Percentiles rank a stretch among this genome's conserved stretches.
Conservation (phyloP, 345 rosid species). For the Heritiera fomes region DNA sequence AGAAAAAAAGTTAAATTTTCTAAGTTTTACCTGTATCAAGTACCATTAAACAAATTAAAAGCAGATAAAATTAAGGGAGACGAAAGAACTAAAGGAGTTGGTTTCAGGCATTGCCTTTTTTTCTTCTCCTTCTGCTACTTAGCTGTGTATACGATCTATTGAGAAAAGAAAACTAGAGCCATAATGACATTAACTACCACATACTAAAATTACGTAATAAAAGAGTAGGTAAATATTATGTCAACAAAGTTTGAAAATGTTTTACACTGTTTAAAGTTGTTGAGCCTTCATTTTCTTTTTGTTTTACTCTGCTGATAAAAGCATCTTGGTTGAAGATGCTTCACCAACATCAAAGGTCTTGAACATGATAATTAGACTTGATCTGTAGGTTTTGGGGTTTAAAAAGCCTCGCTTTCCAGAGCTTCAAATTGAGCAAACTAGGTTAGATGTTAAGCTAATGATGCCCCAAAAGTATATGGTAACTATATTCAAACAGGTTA, state of each 20-base stretch:
- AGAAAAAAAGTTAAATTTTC: not conserved
- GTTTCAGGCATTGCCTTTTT: not conserved
- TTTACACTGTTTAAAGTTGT: not conserved
- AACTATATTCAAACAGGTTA: not conserved
- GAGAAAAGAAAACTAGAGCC: not conserved
- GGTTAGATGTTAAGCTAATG: not conserved
- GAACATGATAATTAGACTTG: conserved; percentile 1
- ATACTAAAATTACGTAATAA: not conserved
- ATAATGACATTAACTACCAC: not conserved
- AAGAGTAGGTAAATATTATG: not conserved
- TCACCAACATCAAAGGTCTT: not conserved
- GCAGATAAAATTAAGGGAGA: not conserved
- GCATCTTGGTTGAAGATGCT: not conserved
- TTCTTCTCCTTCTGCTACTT: not conserved
- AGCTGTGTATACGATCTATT: not conserved
- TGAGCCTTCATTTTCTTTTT: not conserved
- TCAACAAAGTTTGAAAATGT: not conserved
- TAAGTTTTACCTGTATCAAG: not conserved
- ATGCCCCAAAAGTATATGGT: not conserved
- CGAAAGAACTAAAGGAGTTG: not conserved
- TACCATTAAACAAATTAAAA: not conserved
- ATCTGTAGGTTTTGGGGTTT: not conserved
- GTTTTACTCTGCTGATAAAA: not conserved
- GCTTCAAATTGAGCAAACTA: not conserved
- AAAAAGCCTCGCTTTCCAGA: not conserved